Base-by-base conservation (phyloP, 2,329 filamentous ascomycete species). In the Alternaria hordeiaustralica region DNA sequence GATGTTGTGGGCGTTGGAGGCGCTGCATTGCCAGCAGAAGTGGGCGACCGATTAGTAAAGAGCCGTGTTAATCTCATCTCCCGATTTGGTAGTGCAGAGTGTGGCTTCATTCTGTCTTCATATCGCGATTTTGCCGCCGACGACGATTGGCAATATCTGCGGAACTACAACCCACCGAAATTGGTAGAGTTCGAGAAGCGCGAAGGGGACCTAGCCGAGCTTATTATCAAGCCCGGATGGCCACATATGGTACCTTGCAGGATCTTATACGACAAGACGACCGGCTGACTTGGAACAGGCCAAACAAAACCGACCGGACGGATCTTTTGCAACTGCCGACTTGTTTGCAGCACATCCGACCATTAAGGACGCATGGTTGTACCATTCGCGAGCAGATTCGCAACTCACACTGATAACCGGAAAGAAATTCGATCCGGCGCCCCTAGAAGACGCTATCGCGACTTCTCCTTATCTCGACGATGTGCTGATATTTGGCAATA, bases 401-500 rank as follows among this genome's bases (percentile, higher is more conserved):
- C 88, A 88, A 56, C 83, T 91, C 36, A 87, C 86, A 0, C 81
- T 92, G 5, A 80, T 87, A 10, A 91, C 88, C 7, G 89, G 89
- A 3, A 90, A 91, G 80, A 92, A 91, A 68, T 90, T 91, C 63
- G 88, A 91, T 67, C 89, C 89, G 1, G 84, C 86, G 2, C 86
- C 87, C 0, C 74, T 91, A 4, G 89, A 92, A 73, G 85, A 83
- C 3, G 82, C 81, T 0, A 83, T 91, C 5, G 75, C 83, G 1
- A 80, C 83, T 1, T 83, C 82, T 0, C 67, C 75, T 2, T 26
- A 84, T 1, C 68, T 90, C 0, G 73, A 80, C 3, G 88, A 90
- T 60, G 85, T 85, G 0, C 76, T 91, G 21, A 83, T 91, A 10
- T 90, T 91, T 69, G 89, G 89, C 0, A 84, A 84, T n/a, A 85